Percentiles rank a stretch among this genome's conserved stretches.
Conservation (phyloP, 2,329 filamentous ascomycete species). For the Fusarium verrucosum region DNA sequence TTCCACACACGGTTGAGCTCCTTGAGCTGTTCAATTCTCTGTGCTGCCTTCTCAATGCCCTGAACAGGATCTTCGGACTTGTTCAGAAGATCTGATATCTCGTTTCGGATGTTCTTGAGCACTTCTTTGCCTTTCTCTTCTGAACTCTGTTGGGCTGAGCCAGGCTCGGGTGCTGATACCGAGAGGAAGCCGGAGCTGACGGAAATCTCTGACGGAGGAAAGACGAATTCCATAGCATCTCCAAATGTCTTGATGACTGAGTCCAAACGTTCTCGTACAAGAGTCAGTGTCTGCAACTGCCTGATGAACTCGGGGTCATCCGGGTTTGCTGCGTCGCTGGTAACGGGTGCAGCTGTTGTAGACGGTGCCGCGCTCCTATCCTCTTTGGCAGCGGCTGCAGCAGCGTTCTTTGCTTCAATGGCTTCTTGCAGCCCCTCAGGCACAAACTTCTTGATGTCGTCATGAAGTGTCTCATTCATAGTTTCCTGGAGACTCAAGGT, state of each 20-base stretch:
- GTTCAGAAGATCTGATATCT: conserved; percentile 75
- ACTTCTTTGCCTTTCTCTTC: conserved; percentile 90
- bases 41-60: conserved; percentile 77
- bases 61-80: conserved; percentile 65
- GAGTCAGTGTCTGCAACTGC: conserved; percentile 82
- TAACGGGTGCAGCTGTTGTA: conserved; percentile 22
- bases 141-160: conserved; percentile 69
- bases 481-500: conserved; percentile 82
- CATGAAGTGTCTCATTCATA: conserved; percentile 74
- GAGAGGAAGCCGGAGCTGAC: conserved; percentile 87
- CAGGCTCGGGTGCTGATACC: conserved; percentile 84
- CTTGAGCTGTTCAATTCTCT: conserved; percentile 79
- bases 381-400: conserved; percentile 18
- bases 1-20: conserved; percentile 86
- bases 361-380: conserved; percentile 39
- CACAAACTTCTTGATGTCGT: conserved; percentile 78
- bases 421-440: conserved; percentile 58
- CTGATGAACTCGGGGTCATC: conserved; percentile 74
- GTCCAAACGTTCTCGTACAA: conserved; percentile 85
- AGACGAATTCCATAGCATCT: conserved; percentile 93
- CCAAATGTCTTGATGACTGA: conserved; percentile 91
- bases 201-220: conserved; percentile 87
- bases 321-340: conserved; percentile 24
- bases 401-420: conserved; percentile 40
- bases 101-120: conserved; percentile 73